These are phyloP conservation scores for Candida endomychidarum DNA, from an alignment of 805 yeast species.

Conservation along the genomic window DNA sequence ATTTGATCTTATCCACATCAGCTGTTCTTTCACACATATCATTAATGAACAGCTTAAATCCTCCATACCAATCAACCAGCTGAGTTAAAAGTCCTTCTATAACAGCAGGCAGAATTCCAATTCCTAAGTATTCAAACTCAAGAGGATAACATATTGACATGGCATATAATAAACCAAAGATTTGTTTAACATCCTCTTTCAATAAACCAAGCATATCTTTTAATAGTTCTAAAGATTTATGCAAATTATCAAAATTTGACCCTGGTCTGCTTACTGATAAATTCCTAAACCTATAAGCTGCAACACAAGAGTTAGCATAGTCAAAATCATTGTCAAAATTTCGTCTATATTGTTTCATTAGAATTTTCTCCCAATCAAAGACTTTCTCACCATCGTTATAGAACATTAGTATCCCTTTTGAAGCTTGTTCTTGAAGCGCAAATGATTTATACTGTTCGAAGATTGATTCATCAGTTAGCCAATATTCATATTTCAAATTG, in stretches of 20 bases:
- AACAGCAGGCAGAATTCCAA: too few relatives aligned
- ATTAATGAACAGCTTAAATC: too few relatives aligned
- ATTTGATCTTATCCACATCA: background rate
- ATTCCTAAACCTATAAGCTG: conserved; percentile 1
- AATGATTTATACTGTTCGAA: background rate
- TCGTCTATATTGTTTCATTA: conserved; percentile 4
- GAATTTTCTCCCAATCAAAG: conserved; percentile 11
- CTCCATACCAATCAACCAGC: too few relatives aligned
- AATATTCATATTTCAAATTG: conserved; percentile 11
- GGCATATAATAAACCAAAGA: too few relatives aligned
- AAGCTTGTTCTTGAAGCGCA: too few relatives aligned
- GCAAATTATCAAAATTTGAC: conserved; percentile 6
- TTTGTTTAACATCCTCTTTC: too few relatives aligned
- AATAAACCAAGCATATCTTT: too few relatives aligned
- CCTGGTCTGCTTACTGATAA: conserved; percentile 6
- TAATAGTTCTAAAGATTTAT: background rate
- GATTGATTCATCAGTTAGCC: conserved; percentile 8
- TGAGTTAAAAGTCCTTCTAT: too few relatives aligned
- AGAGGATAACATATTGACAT: too few relatives aligned
- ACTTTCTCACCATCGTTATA: background rate
- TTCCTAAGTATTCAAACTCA: conserved; percentile 9
- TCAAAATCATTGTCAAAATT: conserved; percentile 5
- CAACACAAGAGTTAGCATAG: conserved; percentile 10
- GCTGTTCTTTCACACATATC: conserved; percentile 1
- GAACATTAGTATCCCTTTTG: too few relatives aligned